phyloP scores from a whole-genome alignment of 1,139 yeast species.

The Candida glucosophila region DNA sequence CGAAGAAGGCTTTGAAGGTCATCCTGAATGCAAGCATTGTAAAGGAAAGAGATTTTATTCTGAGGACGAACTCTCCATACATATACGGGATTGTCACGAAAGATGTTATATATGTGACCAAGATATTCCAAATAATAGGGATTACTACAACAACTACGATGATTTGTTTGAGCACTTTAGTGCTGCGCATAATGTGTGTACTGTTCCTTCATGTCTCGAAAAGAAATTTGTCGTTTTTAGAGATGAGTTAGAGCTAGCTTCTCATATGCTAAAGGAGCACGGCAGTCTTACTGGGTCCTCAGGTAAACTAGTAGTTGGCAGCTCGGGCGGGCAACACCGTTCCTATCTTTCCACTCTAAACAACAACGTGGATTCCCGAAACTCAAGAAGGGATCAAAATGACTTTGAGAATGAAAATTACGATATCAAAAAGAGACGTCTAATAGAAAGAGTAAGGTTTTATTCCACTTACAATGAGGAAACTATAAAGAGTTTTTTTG shows the following conservation, averaged over 20 bases:
- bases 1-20: constrained; percentile 73
- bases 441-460: constrained; percentile 82
- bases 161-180: constrained; percentile 68
- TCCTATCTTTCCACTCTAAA: constrained; percentile 62
- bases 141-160: constrained; percentile 72
- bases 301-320: constrained; percentile 33
- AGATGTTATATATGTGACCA: constrained; percentile 86
- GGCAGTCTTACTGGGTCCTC: constrained; percentile 47
- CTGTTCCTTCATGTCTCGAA: constrained; percentile 76
- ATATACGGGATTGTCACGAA: constrained; percentile 79
- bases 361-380: constrained; percentile 6
- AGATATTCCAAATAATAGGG: constrained; percentile 54
- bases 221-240: constrained; percentile 86
- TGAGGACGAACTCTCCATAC: constrained; percentile 76
- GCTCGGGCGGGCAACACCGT: constrained; percentile 41
- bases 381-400: constrained; percentile 37
- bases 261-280: constrained; percentile 83
- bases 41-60: constrained; percentile 70
- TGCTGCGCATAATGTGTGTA: constrained; percentile 67
- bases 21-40: constrained; percentile 85
- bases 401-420: too few relatives aligned
- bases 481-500: constrained; percentile 40
- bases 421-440: constrained; percentile 55
- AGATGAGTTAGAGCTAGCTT: constrained; percentile 78
- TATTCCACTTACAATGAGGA: constrained; percentile 50